Evolutionary conservation across 2,329 filamentous ascomycete genomes (phyloP).

Genomic region (Talaromyces sp.): DNA sequence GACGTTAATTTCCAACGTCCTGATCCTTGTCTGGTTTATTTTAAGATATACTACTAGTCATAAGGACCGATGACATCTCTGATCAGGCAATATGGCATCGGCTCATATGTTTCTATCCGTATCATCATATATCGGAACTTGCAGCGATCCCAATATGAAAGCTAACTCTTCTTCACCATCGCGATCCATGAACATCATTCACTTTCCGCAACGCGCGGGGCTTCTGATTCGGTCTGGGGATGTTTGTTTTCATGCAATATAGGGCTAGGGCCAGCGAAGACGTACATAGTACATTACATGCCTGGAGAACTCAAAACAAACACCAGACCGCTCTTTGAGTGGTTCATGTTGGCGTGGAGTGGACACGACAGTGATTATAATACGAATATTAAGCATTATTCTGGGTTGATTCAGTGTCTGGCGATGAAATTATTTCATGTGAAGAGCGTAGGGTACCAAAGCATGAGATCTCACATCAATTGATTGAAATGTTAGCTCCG

Average conservation of each 20-base stretch:
- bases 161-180: too few species aligned
- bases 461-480: not conserved
- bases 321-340: conserved; percentile 14
- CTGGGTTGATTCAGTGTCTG: too few species aligned
- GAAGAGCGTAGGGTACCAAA: not conserved
- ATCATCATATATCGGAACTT: not conserved
- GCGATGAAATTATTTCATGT: too few species aligned
- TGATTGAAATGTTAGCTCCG: not conserved
- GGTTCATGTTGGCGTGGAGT: not conserved
- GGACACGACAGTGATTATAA: not conserved
- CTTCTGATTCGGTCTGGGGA: not conserved
- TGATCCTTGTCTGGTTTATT: not conserved
- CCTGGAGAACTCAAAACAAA: conserved; percentile 10
- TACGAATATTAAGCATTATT: not conserved
- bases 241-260: conserved; percentile 13
- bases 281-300: not conserved
- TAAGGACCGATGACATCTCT: not conserved
- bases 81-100: not conserved
- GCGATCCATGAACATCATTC: not conserved
- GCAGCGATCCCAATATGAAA: not conserved
- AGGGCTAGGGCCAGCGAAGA: not conserved
- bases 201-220: not conserved
- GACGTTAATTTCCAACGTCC: not conserved
- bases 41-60: not conserved
- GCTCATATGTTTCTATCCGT: not conserved